Evolutionary conservation across 257 asterid species (phyloP).

Genomic region (Coffea canephora): DNA sequence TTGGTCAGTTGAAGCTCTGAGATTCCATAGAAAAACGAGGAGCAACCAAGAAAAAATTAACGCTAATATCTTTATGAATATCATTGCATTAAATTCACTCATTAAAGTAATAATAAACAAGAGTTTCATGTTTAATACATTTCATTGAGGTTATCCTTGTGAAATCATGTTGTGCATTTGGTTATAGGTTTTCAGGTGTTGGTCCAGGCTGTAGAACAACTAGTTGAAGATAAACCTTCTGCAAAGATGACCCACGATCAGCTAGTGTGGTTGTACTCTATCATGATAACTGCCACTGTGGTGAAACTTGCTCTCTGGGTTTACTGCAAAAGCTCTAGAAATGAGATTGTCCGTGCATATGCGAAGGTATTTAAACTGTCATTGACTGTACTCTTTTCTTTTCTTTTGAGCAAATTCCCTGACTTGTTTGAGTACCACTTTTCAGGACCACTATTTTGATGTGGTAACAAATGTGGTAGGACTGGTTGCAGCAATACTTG

Average conservation of each 20-base stretch:
- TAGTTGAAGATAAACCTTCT: conserved; percentile 43
- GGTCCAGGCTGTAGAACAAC: conserved; percentile 71
- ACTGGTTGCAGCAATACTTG: conserved; percentile 78
- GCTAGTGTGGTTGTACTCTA: conserved; percentile 68
- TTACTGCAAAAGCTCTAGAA: conserved; percentile 81
- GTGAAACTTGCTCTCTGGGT: conserved; percentile 85
- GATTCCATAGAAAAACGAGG: no score
- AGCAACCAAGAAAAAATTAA: no score
- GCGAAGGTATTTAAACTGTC: conserved; percentile 56
- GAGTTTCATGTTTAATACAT: background rate
- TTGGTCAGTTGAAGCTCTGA: no score
- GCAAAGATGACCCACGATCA: conserved; percentile 58
- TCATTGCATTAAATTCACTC: no score
- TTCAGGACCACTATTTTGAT: conserved; percentile 89
- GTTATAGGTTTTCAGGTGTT: conserved; percentile 82
- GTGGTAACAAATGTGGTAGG: conserved; percentile 91
- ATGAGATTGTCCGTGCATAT: conserved; percentile 82
- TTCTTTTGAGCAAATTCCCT: conserved; percentile 8
- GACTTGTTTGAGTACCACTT: conserved; percentile 12
- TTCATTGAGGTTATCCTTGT: background rate
- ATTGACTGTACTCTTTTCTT: background rate
- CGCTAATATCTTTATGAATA: no score
- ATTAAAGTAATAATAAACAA: no score
- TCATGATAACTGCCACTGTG: conserved; percentile 71
- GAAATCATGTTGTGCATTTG: background rate